These are phyloP conservation scores for Pseudisothecium myosuroides DNA, from an alignment of 225 moss, liverwort and hornwort species.

Conservation along the genomic window DNA sequence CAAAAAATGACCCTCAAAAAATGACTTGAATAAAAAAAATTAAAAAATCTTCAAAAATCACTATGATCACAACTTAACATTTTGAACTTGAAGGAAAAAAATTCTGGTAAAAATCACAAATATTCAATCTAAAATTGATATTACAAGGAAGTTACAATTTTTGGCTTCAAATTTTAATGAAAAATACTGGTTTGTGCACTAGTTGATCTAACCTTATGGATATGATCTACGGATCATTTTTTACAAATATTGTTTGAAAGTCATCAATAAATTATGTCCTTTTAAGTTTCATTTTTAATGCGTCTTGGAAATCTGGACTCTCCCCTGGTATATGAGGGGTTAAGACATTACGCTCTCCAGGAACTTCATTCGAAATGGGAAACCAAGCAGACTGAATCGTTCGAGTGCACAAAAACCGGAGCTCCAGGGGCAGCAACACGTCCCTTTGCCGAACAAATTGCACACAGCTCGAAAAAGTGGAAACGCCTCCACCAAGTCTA, in stretches of 20 bases:
- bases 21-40: background rate
- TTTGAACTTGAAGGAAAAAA: background rate
- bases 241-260: background rate
- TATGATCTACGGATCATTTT: background rate
- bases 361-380: background rate
- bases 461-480: background rate
- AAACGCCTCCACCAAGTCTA: background rate
- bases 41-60: background rate
- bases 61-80: background rate
- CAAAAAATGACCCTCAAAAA: background rate
- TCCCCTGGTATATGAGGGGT: background rate
- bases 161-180: background rate
- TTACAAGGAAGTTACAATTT: background rate
- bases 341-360: background rate
- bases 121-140: background rate
- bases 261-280: background rate
- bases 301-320: background rate
- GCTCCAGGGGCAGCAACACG: background rate
- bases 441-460: background rate
- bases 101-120: background rate
- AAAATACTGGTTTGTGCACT: background rate
- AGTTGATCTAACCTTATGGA: rapidly evolving
- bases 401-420: background rate
- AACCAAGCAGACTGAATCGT: background rate
- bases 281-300: background rate